phyloP scores from a whole-genome alignment of 1,284 basidiomycete genomes.

The Pseudozyma thailandica region DNA sequence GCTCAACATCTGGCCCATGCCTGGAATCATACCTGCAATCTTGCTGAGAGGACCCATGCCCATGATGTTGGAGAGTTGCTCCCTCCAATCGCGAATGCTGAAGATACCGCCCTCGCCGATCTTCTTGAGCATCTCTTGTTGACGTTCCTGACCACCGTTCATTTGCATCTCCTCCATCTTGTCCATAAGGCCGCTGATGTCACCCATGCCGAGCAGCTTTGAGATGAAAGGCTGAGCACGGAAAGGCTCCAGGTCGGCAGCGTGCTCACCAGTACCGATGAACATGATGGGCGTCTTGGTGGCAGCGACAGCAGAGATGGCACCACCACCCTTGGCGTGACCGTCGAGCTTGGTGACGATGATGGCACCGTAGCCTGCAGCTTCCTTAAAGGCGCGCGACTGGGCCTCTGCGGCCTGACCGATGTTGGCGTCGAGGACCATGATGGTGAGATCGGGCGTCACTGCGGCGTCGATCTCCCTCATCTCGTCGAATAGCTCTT shows the following conservation, averaged over 20 bases:
- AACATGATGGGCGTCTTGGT: constrained; percentile 99
- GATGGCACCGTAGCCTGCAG: constrained; percentile 96
- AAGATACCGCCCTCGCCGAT: constrained; percentile 91
- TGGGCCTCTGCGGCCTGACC: constrained; percentile 98
- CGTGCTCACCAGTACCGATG: constrained; percentile 95
- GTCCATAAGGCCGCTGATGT: constrained; percentile 95
- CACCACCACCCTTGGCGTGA: constrained; percentile 98
- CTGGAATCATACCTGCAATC: constrained; percentile 98
- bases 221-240: constrained; percentile 96
- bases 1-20: constrained; percentile 84
- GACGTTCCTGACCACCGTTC: constrained; percentile 80
- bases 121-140: constrained; percentile 98
- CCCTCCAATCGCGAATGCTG: constrained; percentile 95
- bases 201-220: constrained; percentile 92
- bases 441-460: constrained; percentile 75
- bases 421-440: constrained; percentile 71
- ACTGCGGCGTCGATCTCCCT: constrained; percentile 92
- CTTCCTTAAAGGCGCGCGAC: constrained; percentile 95
- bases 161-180: constrained; percentile 70
- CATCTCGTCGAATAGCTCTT: constrained; percentile 98
- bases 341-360: constrained; percentile 99
- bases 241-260: constrained; percentile 95
- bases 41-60: constrained; percentile 98
- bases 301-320: constrained; percentile 98
- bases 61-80: constrained; percentile 97